phyloP scores from a whole-genome alignment of 371 early-diverging fungal species.

The Thermomucor indicae-seudaticae region DNA sequence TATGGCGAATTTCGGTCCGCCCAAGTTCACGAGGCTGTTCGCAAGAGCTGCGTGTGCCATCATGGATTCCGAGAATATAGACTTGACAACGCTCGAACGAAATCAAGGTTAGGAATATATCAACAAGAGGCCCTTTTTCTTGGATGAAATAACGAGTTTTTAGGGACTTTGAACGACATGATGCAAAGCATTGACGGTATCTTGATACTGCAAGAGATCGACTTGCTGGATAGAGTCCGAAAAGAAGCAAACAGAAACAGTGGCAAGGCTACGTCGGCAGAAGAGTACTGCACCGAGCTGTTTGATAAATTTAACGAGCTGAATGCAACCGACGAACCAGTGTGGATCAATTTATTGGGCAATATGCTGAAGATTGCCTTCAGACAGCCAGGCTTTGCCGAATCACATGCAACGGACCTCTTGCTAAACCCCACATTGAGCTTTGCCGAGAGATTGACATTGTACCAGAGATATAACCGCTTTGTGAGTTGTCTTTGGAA shows the following conservation, averaged over 20 bases:
- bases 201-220: conserved; percentile 19
- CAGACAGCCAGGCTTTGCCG: conserved; percentile 22
- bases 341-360: conserved; percentile 34
- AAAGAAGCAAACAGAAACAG: conserved; percentile 4
- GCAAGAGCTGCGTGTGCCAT: conserved; percentile 6
- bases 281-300: conserved; percentile 22
- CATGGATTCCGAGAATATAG: conserved; percentile 11
- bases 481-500: conserved; percentile 17
- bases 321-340: conserved; percentile 27
- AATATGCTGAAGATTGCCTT: conserved; percentile 30
- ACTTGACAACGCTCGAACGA: conserved; percentile 23
- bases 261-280: conserved; percentile 5
- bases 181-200: conserved; percentile 24
- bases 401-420: conserved; percentile 18
- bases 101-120: conserved; percentile 22
- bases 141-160: neutral
- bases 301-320: conserved; percentile 45
- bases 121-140: neutral
- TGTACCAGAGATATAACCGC: conserved; percentile 20
- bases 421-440: conserved; percentile 17
- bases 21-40: conserved; percentile 5
- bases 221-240: conserved; percentile 21
- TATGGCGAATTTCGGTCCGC: conserved; percentile 7
- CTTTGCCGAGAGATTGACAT: conserved; percentile 12
- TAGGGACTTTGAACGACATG: conserved; percentile 18